Evolutionary conservation across 2,329 filamentous ascomycete species (phyloP).

Genomic region (Botrytis fabae): DNA sequence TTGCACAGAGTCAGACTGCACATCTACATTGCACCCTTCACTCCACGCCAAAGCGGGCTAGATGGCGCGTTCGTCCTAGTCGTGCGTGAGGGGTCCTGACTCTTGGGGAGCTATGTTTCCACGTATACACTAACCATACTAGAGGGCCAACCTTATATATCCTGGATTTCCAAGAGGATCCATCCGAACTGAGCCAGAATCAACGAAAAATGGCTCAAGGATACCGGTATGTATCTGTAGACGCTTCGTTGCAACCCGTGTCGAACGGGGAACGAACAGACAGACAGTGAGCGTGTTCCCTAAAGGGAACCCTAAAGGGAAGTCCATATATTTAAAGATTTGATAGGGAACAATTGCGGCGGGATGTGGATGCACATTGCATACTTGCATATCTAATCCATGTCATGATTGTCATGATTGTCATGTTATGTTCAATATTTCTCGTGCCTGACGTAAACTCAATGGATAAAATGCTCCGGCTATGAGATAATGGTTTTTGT

Average conservation of each 20-base stretch:
- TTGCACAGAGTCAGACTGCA: too few species aligned
- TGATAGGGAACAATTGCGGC: neutral
- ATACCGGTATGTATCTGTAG: too few species aligned
- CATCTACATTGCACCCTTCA: neutral
- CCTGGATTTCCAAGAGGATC: neutral
- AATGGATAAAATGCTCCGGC: constrained; percentile 7
- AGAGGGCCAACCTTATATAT: neutral
- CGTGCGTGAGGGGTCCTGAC: neutral
- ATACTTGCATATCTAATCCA: neutral
- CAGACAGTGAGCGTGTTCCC: neutral
- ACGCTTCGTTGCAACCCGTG: neutral
- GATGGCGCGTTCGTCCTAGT: neutral
- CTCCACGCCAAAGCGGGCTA: neutral
- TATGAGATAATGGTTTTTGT: constrained; percentile 14
- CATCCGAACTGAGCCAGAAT: neutral
- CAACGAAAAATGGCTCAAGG: neutral
- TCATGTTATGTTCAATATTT: neutral
- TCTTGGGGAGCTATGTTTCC: neutral
- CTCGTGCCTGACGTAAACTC: constrained; percentile 16
- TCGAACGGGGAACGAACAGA: neutral
- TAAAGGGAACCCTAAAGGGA: too few species aligned
- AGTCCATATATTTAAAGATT: neutral
- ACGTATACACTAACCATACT: neutral
- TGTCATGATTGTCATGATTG: neutral
- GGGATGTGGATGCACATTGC: neutral